Percentiles rank a stretch among this genome's conserved stretches.
Conservation (phyloP, 2,329 filamentous ascomycete genomes). For the Ascochyta clinopodiicola region DNA sequence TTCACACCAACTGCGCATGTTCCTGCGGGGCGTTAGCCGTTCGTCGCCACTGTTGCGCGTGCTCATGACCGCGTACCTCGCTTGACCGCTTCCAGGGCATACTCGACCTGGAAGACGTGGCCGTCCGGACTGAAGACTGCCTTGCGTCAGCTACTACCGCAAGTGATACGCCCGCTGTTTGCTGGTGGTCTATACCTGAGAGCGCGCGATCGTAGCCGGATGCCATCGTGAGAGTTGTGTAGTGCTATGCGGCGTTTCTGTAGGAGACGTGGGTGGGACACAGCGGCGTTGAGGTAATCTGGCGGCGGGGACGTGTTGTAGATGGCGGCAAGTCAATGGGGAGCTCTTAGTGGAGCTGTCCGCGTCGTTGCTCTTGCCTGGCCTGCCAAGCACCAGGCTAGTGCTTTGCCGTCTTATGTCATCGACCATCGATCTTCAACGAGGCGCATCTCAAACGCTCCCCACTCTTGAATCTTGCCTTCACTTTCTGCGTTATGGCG, state of each 20-base stretch:
- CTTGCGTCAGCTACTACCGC: conserved; percentile 35
- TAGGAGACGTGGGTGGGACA: not conserved
- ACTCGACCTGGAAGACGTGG: conserved; percentile 99
- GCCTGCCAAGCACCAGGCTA: conserved; percentile 40
- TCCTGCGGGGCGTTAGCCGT: conserved; percentile 60
- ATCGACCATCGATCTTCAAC: conserved; percentile 28
- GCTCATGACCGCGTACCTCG: conserved; percentile 69
- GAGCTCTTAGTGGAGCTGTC: conserved; percentile 48
- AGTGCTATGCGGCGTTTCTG: not conserved
- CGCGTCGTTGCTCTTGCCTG: conserved; percentile 49
- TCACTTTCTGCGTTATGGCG: conserved; percentile 40
- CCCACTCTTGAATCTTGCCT: conserved; percentile 28
- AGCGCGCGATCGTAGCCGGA: conserved; percentile 99
- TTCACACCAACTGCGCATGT: conserved; percentile 99
- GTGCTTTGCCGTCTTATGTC: conserved; percentile 37
- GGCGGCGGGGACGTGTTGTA: conserved; percentile 21
- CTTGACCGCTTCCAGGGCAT: conserved; percentile 98
- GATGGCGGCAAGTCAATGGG: conserved; percentile 29
- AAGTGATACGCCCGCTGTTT: conserved; percentile 28
- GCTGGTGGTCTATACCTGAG: conserved; percentile 73
- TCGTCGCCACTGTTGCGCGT: not conserved
- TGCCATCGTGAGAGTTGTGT: conserved; percentile 65
- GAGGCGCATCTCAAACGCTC: conserved; percentile 20
- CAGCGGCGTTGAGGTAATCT: conserved; percentile 7
- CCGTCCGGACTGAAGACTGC: conserved; percentile 97